Conservation (phyloP, 2,329 filamentous ascomycete genomes). For the Cadophora gregata region DNA sequence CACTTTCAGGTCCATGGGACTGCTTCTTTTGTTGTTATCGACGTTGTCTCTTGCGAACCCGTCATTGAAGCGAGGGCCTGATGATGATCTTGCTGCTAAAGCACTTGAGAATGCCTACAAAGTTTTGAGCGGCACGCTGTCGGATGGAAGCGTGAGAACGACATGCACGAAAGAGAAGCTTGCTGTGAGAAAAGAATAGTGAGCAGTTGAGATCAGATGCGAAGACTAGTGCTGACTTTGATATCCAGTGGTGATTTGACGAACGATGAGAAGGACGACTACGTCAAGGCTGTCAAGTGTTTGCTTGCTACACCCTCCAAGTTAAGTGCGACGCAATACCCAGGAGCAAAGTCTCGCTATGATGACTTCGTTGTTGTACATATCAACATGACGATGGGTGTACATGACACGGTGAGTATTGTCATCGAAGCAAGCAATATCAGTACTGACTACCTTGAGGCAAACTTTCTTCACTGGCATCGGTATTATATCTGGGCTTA, state of each 20-base stretch:
- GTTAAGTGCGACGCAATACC: slow-evolving; percentile 40
- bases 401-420: slow-evolving; percentile 44
- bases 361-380: slow-evolving; percentile 50
- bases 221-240: slow-evolving; percentile 7
- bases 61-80: slow-evolving; percentile 18
- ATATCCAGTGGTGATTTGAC: slow-evolving; percentile 21
- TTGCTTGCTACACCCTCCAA: slow-evolving; percentile 42
- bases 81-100: slow-evolving; percentile 27
- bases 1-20: background rate
- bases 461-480: slow-evolving; percentile 51
- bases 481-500: slow-evolving; percentile 50
- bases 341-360: slow-evolving; percentile 46
- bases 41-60: background rate
- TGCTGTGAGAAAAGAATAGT: slow-evolving; percentile 19
- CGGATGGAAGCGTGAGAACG: slow-evolving; percentile 26
- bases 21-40: background rate
- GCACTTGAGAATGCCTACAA: slow-evolving; percentile 31
- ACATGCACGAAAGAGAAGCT: slow-evolving; percentile 15
- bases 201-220: background rate
- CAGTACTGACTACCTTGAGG: slow-evolving; percentile 21
- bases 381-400: slow-evolving; percentile 44
- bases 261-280: slow-evolving; percentile 27
- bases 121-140: slow-evolving; percentile 29
- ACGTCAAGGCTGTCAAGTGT: slow-evolving; percentile 15
- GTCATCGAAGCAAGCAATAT: too few species aligned